Percentiles rank a stretch among this genome's conserved stretches.
phyloP scores from a whole-genome alignment of 495 filamentous ascomycete species.

The Cladorrhinum samala region DNA sequence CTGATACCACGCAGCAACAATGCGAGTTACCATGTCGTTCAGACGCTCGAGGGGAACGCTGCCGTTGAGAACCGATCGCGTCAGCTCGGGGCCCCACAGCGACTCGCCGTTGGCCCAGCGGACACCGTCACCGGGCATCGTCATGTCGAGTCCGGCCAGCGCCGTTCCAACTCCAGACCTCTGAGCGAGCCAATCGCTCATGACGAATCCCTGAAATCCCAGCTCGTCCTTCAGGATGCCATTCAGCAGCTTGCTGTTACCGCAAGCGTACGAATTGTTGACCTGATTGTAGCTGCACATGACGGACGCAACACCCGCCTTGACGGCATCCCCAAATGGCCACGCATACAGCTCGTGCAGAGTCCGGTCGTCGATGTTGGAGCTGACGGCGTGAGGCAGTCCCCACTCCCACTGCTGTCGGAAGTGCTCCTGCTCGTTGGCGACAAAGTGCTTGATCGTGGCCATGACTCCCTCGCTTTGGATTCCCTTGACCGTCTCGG shows the following conservation, averaged over 20 bases:
- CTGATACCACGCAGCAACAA: conserved; percentile 91
- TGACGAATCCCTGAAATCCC: conserved; percentile 90
- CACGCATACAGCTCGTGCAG: conserved; percentile 83
- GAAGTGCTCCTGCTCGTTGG: conserved; percentile 70
- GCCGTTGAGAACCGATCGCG: conserved; percentile 70
- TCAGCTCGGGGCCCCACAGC: conserved; percentile 75
- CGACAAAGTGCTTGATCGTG: conserved; percentile 66
- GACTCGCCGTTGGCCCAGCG: conserved; percentile 69
- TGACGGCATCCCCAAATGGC: conserved; percentile 83
- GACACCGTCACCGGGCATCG: conserved; percentile 88
- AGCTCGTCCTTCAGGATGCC: conserved; percentile 92
- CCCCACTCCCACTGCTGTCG: conserved; percentile 79
- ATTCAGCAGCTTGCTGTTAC: conserved; percentile 87
- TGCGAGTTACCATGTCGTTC: conserved; percentile 89
- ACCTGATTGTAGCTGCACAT: conserved; percentile 91
- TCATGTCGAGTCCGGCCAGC: conserved; percentile 85
- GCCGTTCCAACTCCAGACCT: conserved; percentile 73
- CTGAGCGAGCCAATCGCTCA: conserved; percentile 91
- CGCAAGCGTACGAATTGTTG: conserved; percentile 87
- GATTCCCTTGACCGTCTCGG: conserved; percentile 63
- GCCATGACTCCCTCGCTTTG: conserved; percentile 69
- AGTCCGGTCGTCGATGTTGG: conserved; percentile 76
- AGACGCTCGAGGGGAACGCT: conserved; percentile 76
- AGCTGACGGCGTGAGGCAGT: conserved; percentile 64
- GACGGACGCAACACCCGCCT: conserved; percentile 77